Conservation (phyloP, 495 filamentous ascomycete species). For the Cryomyces antarcticus region DNA sequence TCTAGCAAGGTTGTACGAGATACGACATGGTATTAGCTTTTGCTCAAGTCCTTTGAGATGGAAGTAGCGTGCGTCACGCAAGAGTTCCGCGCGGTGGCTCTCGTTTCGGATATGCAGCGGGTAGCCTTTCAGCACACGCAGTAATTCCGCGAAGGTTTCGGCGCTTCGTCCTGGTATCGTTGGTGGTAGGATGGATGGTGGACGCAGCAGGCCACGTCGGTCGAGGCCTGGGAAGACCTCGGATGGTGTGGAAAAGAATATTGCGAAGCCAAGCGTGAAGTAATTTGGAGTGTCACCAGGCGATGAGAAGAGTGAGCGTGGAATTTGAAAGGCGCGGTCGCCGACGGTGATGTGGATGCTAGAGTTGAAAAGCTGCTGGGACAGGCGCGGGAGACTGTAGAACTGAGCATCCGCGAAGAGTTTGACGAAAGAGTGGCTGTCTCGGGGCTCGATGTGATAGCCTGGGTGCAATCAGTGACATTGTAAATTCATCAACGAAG, state of each 20-base stretch:
- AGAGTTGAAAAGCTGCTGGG: constrained; percentile 83
- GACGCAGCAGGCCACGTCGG: constrained; percentile 61
- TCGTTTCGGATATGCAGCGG: constrained; percentile 57
- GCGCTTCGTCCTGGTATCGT: constrained; percentile 61
- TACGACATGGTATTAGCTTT: constrained; percentile 56
- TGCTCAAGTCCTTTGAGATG: constrained; percentile 85
- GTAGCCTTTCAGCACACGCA: constrained; percentile 82
- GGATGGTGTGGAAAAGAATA: constrained; percentile 63
- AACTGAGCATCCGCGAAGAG: constrained; percentile 93
- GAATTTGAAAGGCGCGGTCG: constrained; percentile 66
- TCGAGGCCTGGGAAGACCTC: constrained; percentile 79
- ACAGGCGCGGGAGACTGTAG: constrained; percentile 78
- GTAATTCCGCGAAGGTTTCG: constrained; percentile 58
- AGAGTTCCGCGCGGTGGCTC: constrained; percentile 54
- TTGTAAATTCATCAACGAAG: constrained; percentile 5
- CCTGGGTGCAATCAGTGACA: constrained; percentile 15
- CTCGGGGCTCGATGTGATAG: constrained; percentile 68
- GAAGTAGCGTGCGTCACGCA: constrained; percentile 82
- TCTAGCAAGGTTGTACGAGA: constrained; percentile 52
- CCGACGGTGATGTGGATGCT: constrained; percentile 85
- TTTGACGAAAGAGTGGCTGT: constrained; percentile 71
- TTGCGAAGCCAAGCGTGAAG: constrained; percentile 80
- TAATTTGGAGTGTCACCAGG: constrained; percentile 87
- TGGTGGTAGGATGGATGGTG: constrained; percentile 69
- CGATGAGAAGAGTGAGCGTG: constrained; percentile 65